Conservation (phyloP, 1,284 basidiomycete genomes). For the Apiotrichum veenhuisii region DNA sequence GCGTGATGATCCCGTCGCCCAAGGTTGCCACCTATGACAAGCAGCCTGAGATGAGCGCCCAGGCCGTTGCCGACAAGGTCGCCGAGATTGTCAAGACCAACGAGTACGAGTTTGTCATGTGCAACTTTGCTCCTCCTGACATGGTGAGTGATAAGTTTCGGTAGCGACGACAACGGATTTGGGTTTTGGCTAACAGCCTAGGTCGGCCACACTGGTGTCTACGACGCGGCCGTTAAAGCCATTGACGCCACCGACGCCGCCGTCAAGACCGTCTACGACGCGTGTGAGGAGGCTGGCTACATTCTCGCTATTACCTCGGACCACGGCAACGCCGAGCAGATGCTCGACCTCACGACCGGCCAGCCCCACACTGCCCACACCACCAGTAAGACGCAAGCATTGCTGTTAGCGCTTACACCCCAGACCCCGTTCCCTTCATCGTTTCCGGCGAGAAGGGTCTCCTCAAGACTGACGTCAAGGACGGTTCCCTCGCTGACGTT, state of each 20-base stretch:
- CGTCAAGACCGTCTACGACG: constrained; percentile 77
- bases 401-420: constrained; percentile 28
- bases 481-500: constrained; percentile 76
- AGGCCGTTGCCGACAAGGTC: constrained; percentile 80
- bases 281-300: constrained; percentile 77
- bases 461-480: constrained; percentile 56
- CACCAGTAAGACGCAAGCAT: constrained; percentile 35
- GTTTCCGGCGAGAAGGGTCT: constrained; percentile 61
- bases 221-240: constrained; percentile 79
- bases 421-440: constrained; percentile 78
- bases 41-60: constrained; percentile 79
- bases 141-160: constrained; percentile 62
- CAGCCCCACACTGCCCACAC: constrained; percentile 63
- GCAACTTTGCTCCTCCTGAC: constrained; percentile 91
- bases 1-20: constrained; percentile 82
- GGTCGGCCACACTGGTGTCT: constrained; percentile 85
- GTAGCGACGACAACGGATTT: no score
- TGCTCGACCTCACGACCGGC: constrained; percentile 76
- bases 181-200: constrained; percentile 26
- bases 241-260: constrained; percentile 78
- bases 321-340: constrained; percentile 80
- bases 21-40: constrained; percentile 87
- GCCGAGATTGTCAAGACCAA: constrained; percentile 69
- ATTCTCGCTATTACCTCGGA: constrained; percentile 83
- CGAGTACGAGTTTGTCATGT: constrained; percentile 84